phyloP scores from a whole-genome alignment of 2,329 filamentous ascomycete species.

The Ophiostoma ips region DNA sequence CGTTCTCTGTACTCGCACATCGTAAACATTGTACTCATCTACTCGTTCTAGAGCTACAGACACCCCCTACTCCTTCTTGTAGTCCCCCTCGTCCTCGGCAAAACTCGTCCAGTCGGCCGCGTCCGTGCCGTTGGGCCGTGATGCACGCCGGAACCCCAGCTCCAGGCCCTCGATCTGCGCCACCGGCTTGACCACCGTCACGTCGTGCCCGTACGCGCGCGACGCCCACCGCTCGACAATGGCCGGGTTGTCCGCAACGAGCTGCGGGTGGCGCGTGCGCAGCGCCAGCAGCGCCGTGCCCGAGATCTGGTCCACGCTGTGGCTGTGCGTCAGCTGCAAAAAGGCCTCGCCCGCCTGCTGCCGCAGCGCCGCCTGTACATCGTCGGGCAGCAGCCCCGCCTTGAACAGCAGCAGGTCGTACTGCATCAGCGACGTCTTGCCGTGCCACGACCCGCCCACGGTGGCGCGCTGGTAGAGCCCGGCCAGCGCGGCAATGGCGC shows the following conservation, averaged over 20 bases:
- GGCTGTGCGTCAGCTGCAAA: conserved; percentile 39
- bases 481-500: conserved; percentile 50
- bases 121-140: conserved; percentile 41
- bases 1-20: no score
- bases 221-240: conserved; percentile 35
- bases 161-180: conserved; percentile 25
- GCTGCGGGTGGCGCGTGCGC: conserved; percentile 35
- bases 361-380: conserved; percentile 38
- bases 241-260: conserved; percentile 30
- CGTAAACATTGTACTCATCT: no score
- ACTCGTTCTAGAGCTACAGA: no score
- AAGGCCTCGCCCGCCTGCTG: conserved; percentile 32
- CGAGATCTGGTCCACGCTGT: conserved; percentile 53
- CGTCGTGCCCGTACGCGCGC: conserved; percentile 24
- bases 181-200: conserved; percentile 29
- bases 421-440: conserved; percentile 49
- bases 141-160: conserved; percentile 29
- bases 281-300: conserved; percentile 42
- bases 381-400: conserved; percentile 40
- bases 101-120: conserved; percentile 31
- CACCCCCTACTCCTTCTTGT: background rate
- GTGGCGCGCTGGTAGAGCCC: conserved; percentile 50
- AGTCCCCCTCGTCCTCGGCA: conserved; percentile 6
- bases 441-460: conserved; percentile 51
- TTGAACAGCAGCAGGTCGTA: conserved; percentile 54